Base-by-base conservation (phyloP, 257 asterid genomes). In the Striga asiatica region DNA sequence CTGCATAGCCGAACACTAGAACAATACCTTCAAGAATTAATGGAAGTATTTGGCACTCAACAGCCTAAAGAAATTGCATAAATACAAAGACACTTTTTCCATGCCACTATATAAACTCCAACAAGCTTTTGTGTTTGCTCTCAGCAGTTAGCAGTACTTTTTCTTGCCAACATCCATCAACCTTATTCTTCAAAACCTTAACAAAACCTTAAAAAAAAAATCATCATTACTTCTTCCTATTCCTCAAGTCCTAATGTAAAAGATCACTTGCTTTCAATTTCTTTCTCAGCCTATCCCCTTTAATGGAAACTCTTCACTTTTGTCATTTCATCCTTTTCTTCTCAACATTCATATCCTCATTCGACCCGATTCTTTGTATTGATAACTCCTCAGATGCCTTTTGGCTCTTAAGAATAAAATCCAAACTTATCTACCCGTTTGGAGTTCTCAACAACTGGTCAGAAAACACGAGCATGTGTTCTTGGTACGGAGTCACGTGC, bases 401-500 rank as follows among this genome's bases (percentile, higher is more conserved):
- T 58, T 62, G 68, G 72, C 96, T 83, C 39, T 72, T 78, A 5
- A 32, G 64, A 56, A 77, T 83, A 61, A 89, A 83, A 62, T 78
- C 93, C 6, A 68, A 78, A 56, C 61, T 89, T 59, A 48, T 73
- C 45, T 88, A 85, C 70, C 86, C 85, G 3, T 50, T 61, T 8
- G 78, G 79, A 35, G 77, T 63, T 73, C 84, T 89, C 48, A 50
- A 68, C 10, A 78, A 53, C 72, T 89, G 98, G 98, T 54, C 74
- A 58, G 68, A 67, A 67, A 76, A 60, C 54, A 70, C 75, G 14
- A 69, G 64, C 38, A 53, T 81, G 19, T 89, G 98, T 60, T 46
- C 75, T 28, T 89, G 98, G 98, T 57, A 72, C 64, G 96, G 94
- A 46, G 72, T 89, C 53, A 60, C 78, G 49, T 89, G 98, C 55